These are phyloP conservation scores for Arthrobotrys pseudoclavata DNA, from an alignment of 2,329 filamentous ascomycete species.

Conservation along the genomic window DNA sequence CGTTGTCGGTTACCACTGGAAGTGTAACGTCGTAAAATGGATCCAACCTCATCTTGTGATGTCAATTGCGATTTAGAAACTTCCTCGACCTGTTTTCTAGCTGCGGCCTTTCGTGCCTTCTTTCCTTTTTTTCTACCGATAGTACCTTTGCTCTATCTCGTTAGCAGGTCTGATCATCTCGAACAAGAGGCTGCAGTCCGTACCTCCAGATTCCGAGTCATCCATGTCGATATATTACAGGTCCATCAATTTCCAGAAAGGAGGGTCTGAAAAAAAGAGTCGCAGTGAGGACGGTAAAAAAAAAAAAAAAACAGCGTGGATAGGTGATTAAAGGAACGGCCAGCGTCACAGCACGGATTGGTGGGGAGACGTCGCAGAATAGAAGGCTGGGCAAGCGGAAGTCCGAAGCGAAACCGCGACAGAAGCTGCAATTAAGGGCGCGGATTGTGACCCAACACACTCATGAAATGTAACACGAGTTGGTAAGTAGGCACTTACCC, in stretches of 20 bases:
- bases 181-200: not conserved
- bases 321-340: not conserved
- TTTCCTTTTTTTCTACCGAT: constrained; percentile 56
- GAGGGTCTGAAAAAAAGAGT: not conserved
- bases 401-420: constrained; percentile 7
- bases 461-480: too few relatives aligned
- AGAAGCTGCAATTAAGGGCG: not conserved
- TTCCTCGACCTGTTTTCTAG: constrained; percentile 35
- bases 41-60: constrained; percentile 38
- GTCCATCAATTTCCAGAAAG: constrained; percentile 38
- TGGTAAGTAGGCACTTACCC: not conserved
- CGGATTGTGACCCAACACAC: not conserved
- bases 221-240: constrained; percentile 45
- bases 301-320: not conserved
- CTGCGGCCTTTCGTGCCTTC: constrained; percentile 31
- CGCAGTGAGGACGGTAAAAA: too few relatives aligned
- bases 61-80: constrained; percentile 18
- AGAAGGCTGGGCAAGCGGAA: not conserved
- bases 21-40: constrained; percentile 6
- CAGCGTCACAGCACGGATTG: constrained; percentile 4
- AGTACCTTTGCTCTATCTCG: constrained; percentile 31
- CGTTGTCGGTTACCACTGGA: not conserved
- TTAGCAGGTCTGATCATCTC: constrained; percentile 13
- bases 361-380: constrained; percentile 3
- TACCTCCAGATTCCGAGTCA: constrained; percentile 59